phyloP scores from a whole-genome alignment of 225 moss, liverwort and hornwort species.

The Sphagnum tenellum region DNA sequence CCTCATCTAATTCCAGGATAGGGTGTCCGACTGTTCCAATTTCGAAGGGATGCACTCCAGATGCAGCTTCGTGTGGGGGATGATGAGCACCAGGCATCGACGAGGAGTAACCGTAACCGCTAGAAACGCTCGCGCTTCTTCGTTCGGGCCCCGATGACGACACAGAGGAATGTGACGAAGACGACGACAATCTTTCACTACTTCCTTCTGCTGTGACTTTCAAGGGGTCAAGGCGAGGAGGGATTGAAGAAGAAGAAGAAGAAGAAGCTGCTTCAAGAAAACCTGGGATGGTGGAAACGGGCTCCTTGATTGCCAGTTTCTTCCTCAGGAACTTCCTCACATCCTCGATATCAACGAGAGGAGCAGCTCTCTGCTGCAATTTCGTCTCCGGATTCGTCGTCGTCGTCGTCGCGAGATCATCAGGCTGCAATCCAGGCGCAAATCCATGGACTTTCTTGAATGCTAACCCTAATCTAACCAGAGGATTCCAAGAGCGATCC shows the following conservation, averaged over 20 bases:
- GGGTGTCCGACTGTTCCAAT: constrained; percentile 59
- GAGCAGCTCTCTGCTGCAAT: not conserved
- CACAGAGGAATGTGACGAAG: constrained; percentile 25
- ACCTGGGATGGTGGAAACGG: constrained; percentile 22
- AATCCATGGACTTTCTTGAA: constrained; percentile 28
- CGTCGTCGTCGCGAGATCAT: not conserved
- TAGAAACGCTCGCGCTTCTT: too few species aligned
- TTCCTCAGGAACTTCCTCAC: constrained; percentile 25
- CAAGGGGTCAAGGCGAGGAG: not conserved
- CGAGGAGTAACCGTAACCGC: constrained; percentile 3
- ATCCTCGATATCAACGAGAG: constrained; percentile 31
- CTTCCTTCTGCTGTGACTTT: too few species aligned
- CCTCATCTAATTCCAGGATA: constrained; percentile 21
- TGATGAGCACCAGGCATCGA: constrained; percentile 20
- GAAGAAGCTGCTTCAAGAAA: constrained; percentile 1
- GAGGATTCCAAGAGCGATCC: constrained; percentile 17
- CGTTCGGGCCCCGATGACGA: constrained; percentile 3
- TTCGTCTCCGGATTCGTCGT: not conserved
- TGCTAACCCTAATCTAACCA: constrained; percentile 38
- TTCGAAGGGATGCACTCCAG: constrained; percentile 34
- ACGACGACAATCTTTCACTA: constrained; percentile 8
- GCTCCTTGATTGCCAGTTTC: constrained; percentile 22
- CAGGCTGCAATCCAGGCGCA: constrained; percentile 13
- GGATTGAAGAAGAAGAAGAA: constrained; percentile 6
- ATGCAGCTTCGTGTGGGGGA: constrained; percentile 23